Conservation (phyloP, 2,329 filamentous ascomycete species). For the Biscogniauxia mediterranea region DNA sequence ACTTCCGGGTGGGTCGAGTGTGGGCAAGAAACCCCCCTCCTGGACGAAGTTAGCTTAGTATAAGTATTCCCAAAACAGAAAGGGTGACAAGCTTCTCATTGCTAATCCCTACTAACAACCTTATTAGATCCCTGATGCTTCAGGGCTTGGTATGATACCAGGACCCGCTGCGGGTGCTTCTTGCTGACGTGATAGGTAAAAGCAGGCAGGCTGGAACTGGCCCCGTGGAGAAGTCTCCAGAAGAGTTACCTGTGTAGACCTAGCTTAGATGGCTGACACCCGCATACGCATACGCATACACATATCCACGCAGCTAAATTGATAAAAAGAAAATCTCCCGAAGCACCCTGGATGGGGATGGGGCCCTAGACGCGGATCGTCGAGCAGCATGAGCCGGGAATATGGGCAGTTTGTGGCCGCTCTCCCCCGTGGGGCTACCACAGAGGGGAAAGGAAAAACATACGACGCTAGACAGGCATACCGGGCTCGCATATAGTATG, state of each 20-base stretch:
- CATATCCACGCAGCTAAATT: background rate
- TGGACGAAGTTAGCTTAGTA: background rate
- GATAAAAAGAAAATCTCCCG: background rate
- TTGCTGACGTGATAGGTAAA: background rate
- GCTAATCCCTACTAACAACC: background rate
- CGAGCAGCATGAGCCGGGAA: background rate
- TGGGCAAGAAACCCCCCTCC: background rate
- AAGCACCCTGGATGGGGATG: background rate
- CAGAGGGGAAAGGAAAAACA: background rate
- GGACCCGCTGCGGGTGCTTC: background rate
- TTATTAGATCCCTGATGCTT: background rate
- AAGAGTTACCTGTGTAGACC: background rate
- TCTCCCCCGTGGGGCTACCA: background rate
- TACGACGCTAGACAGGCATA: constrained; percentile 7
- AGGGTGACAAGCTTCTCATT: background rate
- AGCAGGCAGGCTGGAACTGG: background rate
- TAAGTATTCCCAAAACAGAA: background rate
- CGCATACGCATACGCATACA: background rate
- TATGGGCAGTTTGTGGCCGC: background rate
- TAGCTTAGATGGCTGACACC: background rate
- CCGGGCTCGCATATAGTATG: constrained; percentile 13
- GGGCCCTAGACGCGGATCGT: background rate
- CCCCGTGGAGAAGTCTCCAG: background rate
- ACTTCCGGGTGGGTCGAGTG: background rate
- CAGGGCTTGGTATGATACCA: background rate